A percentile compares a stretch with the other conserved stretches of the same genome.
These are phyloP conservation scores for Lanmaoa pseudosensibilis DNA, from an alignment of 768 basidiomycete species.

Conservation along the genomic window DNA sequence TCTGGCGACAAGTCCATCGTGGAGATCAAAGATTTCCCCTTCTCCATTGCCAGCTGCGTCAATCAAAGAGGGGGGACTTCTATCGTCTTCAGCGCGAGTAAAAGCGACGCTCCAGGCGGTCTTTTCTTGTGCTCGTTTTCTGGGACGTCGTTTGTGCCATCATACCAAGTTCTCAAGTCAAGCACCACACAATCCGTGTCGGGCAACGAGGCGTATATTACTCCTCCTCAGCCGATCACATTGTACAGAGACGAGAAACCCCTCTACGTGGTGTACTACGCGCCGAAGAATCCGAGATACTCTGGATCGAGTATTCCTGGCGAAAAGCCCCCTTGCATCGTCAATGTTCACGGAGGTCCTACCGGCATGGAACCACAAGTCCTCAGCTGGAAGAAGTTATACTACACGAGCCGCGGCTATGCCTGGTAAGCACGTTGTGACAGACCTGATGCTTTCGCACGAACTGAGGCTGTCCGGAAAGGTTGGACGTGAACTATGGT, in stretches of 20 bases:
- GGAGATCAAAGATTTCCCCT: conserved; percentile 35
- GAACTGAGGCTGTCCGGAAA: conserved; percentile 16
- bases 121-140: conserved; percentile 32
- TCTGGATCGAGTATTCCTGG: conserved; percentile 43
- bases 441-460: background rate
- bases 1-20: conserved; percentile 23
- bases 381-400: conserved; percentile 56
- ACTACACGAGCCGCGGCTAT: conserved; percentile 69
- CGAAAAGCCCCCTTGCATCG: conserved; percentile 68
- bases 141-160: conserved; percentile 22
- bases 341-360: conserved; percentile 73
- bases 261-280: conserved; percentile 64
- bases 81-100: conserved; percentile 37
- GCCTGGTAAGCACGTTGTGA: conserved; percentile 52
- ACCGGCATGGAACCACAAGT: conserved; percentile 49
- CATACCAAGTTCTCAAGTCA: conserved; percentile 24
- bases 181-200: conserved; percentile 19
- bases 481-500: conserved; percentile 76
- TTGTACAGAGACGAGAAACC: conserved; percentile 39
- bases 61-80: conserved; percentile 20
- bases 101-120: conserved; percentile 32
- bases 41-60: conserved; percentile 29
- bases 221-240: conserved; percentile 49
- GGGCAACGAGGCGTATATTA: conserved; percentile 37
- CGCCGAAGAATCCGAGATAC: conserved; percentile 65